phyloP scores from a whole-genome alignment of 345 rosid genomes.

The Corchorus olitorius region DNA sequence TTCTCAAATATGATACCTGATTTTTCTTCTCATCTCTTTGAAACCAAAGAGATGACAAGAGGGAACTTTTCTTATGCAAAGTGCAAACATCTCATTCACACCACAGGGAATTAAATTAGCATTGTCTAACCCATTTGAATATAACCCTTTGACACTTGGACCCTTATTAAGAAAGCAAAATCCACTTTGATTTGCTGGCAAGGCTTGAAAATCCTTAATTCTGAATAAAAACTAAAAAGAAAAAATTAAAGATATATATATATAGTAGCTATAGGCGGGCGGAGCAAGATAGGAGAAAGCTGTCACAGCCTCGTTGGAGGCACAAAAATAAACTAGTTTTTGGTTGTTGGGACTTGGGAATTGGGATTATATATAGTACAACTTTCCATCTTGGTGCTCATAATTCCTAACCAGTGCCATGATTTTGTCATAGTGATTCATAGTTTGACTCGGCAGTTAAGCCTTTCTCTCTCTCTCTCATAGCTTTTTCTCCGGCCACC shows the following conservation, averaged over 20 bases:
- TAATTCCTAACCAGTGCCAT: background rate
- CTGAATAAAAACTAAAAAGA: background rate
- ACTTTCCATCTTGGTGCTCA: too few species aligned
- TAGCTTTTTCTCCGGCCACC: too few species aligned
- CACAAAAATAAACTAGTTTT: background rate
- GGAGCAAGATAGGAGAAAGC: background rate
- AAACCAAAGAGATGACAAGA: too few species aligned
- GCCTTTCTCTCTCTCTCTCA: too few species aligned
- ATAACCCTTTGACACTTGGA: background rate
- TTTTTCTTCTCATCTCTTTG: too few species aligned
- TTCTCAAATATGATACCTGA: too few species aligned
- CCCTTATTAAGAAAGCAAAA: background rate
- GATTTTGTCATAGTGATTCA: too few species aligned
- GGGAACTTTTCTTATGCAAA: too few species aligned
- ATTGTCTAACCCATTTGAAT: too few species aligned
- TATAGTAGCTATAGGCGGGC: background rate
- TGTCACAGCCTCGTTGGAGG: background rate
- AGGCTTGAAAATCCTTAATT: background rate
- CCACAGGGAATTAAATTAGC: too few species aligned
- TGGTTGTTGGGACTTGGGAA: background rate
- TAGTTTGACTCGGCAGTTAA: too few species aligned
- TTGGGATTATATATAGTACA: background rate
- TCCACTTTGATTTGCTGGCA: background rate
- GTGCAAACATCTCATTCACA: too few species aligned
- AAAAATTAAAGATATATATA: background rate